phyloP scores from a whole-genome alignment of 768 basidiomycete species.

The Pisolithus tinctorius region DNA sequence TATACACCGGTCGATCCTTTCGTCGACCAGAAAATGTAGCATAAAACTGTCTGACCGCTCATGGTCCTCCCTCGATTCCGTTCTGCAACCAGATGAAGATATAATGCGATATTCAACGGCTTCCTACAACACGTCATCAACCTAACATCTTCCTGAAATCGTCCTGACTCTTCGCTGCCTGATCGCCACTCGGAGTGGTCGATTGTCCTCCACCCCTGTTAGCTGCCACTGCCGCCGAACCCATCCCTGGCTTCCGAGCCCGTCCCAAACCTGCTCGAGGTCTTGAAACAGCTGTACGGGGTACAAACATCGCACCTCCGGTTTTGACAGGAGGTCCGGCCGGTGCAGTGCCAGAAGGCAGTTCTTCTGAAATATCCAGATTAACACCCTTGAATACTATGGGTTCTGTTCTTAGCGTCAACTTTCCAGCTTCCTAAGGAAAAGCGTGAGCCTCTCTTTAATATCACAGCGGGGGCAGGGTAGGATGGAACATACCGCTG shows the following conservation, averaged over 20 bases:
- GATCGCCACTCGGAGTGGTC: slow-evolving; percentile 4
- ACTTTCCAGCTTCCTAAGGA: slow-evolving; percentile 72
- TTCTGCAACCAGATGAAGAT: too few relatives aligned
- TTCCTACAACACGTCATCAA: too few relatives aligned
- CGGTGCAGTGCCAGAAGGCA: slow-evolving; percentile 25
- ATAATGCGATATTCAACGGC: too few relatives aligned
- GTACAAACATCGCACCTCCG: slow-evolving; percentile 53
- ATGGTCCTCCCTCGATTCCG: too few relatives aligned
- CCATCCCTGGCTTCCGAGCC: slow-evolving; percentile 33
- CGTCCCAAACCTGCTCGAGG: slow-evolving; percentile 69
- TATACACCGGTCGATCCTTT: too few relatives aligned
- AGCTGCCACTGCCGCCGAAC: slow-evolving; percentile 11
- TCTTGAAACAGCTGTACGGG: slow-evolving; percentile 55
- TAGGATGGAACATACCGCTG: slow-evolving; percentile 42
- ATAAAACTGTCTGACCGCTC: too few relatives aligned
- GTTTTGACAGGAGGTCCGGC: slow-evolving; percentile 32
- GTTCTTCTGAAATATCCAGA: slow-evolving; percentile 56
- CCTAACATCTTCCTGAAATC: slow-evolving; percentile 80
- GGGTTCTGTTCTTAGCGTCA: slow-evolving; percentile 66
- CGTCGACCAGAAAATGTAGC: too few relatives aligned
- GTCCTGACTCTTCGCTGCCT: slow-evolving; percentile 58
- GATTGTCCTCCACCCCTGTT: slow-evolving; percentile 6
- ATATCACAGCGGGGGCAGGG: not conserved
- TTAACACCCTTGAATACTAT: slow-evolving; percentile 59
- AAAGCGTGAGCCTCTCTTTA: not conserved